Base-by-base conservation (phyloP, 83 land plant species). In the Diphasiastrum complanatum region DNA sequence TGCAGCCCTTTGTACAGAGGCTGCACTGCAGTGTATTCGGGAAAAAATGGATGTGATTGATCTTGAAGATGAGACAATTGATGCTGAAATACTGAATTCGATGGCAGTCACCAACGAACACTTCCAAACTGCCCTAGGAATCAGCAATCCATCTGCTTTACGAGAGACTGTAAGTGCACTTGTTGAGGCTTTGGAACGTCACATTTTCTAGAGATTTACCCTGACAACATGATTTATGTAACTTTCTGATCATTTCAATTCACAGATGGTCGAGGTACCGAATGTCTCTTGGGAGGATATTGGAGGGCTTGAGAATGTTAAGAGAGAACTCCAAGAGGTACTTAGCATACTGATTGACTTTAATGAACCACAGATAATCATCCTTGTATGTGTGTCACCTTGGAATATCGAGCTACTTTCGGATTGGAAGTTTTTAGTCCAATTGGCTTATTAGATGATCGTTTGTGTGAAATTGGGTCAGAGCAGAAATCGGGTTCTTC, bases 11-110 rank as follows among this genome's bases (percentile, higher is more conserved):
- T 54, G 58, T 28, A 54, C 58, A 11, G 58, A 54, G 33, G 58
- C 58, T 5, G 58, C 58, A 5, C 58, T 54, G 4, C 58, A 54
- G 58, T 54, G 58, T 33, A 54, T 54, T 33, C 58, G 58, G 11
- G 58, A 54, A 54, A 54, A 54, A 33, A 54, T 54, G 58, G 58
- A 54, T 25, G 58, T 54, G 4, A 54, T 54, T 54, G 58, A 54
- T 30, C 58, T 54, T 30, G 58, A 54, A n/a, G 58, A 54, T 28
- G 58, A 54, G 58, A 54, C 58, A 4, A 54, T 54, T 14, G 58
- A 54, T 54, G 58, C 58, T 3, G 58, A 54, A n/a, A 33, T 54
- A 5, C n/a, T 54, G 11, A 54, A 28, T 25, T 54, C 58, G 6
- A 54, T 54, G 58, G 58, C 58, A 5, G 58, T 54, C 4, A 54